Evolutionary conservation across 768 basidiomycete species (phyloP).

Genomic region (Kwoniella bestiolae): DNA sequence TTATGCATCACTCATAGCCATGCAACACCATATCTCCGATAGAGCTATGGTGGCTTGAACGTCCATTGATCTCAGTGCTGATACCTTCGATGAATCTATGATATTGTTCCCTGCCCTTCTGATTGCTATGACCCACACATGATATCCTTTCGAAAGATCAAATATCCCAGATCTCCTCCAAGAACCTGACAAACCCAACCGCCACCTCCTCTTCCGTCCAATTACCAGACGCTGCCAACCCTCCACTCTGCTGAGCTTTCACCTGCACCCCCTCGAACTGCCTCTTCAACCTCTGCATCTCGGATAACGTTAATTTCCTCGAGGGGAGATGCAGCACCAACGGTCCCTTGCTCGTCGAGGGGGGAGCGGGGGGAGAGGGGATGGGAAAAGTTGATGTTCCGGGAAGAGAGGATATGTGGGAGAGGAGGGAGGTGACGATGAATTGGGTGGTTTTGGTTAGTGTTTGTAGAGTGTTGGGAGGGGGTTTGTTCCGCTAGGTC

Average conservation of each 20-base stretch:
- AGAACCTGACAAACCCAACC: slow-evolving; percentile 57
- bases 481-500: slow-evolving; percentile 74
- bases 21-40: no score
- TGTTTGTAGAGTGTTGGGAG: slow-evolving; percentile 81
- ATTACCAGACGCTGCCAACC: slow-evolving; percentile 42
- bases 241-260: slow-evolving; percentile 64
- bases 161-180: slow-evolving; percentile 56
- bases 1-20: slow-evolving; percentile 5
- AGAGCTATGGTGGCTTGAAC: no score
- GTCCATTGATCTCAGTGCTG: background rate
- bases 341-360: slow-evolving; percentile 25
- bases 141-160: no score
- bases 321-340: slow-evolving; percentile 64
- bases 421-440: slow-evolving; percentile 73
- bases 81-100: background rate
- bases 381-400: slow-evolving; percentile 64
- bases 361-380: slow-evolving; percentile 59
- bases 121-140: no score
- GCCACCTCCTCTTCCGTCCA: slow-evolving; percentile 55
- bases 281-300: slow-evolving; percentile 84
- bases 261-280: slow-evolving; percentile 90
- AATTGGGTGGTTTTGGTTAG: slow-evolving; percentile 77
- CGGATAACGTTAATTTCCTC: slow-evolving; percentile 76
- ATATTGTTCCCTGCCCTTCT: no score
- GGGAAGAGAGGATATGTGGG: slow-evolving; percentile 63